Percentiles rank a stretch among this genome's conserved stretches.
Conservation (phyloP, 2,329 filamentous ascomycete genomes). For the Pseudocercospora vitis region DNA sequence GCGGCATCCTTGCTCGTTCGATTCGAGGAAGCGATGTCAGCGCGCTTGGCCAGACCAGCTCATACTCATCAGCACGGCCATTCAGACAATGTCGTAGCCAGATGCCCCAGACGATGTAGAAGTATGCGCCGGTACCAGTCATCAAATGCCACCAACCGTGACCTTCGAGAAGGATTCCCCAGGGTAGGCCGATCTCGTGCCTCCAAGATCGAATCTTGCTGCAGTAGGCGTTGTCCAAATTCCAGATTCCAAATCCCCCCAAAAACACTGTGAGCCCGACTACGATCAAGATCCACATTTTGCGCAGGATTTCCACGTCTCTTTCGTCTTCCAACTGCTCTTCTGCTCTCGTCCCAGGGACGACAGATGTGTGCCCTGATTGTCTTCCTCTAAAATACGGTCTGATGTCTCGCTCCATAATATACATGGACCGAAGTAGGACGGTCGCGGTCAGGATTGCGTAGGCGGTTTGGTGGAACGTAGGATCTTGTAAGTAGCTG, state of each 20-base stretch:
- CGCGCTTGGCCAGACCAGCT: constrained; percentile 66
- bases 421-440: constrained; percentile 70
- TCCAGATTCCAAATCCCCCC: constrained; percentile 75
- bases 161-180: constrained; percentile 73
- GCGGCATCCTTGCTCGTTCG: constrained; percentile 32
- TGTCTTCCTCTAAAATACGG: constrained; percentile 53
- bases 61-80: constrained; percentile 68
- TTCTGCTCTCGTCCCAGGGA: constrained; percentile 35
- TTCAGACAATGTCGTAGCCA: constrained; percentile 78
- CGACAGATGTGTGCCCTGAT: constrained; percentile 33
- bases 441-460: constrained; percentile 69
- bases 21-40: constrained; percentile 58
- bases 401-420: constrained; percentile 69
- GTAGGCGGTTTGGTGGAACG: constrained; percentile 80
- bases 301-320: constrained; percentile 58
- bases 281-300: constrained; percentile 75
- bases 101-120: constrained; percentile 77
- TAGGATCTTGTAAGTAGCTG: constrained; percentile 75
- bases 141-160: constrained; percentile 79
- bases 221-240: constrained; percentile 76
- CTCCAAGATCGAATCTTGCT: constrained; percentile 64
- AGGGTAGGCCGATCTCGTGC: constrained; percentile 69
- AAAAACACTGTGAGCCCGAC: constrained; percentile 70
- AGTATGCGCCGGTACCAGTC: constrained; percentile 82
- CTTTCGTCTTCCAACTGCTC: constrained; percentile 54